Base-by-base conservation (phyloP, 768 basidiomycete species). In the Dendrothele bispora region DNA sequence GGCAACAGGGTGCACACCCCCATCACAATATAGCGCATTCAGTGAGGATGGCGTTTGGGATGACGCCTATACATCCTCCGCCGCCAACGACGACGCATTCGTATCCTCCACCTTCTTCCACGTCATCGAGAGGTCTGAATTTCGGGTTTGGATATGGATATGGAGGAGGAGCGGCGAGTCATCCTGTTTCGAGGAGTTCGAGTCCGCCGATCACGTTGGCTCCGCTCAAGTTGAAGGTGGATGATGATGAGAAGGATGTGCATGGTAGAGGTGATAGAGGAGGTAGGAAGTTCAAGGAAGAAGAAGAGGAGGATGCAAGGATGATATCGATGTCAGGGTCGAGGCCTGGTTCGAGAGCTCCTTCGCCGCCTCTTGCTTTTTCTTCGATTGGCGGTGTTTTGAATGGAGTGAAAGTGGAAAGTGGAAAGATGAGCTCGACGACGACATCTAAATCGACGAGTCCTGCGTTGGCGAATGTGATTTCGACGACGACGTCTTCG, bases 11-110 rank as follows among this genome's bases (percentile, higher is more conserved):
- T 49, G 59, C n/a, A n/a, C n/a, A 66, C 24, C 70, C 69, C 30
- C 79, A 83, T 49, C 77, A 80, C 50, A 83, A 88, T 59, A 78
- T 95, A 29, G 90, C 88, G 4, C 88, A 91, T 59, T 89, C 86
- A 1, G 86, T 95, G 20, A 83, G 89, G 30, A 74, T 85, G 26
- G 93, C 92, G 39, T 97, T 97, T 54, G 91, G 88, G 3, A 95
- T 94, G 89, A 93, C 92, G 5, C 91, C 90, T 0, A 91, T 92
- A 30, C 77, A 78, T 50, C 60, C 53, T 30, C 39, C 27, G 6
- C 46, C 46, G 43, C 41, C 17, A 50, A 54, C 6, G 57, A 53
- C 24, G 53, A 62, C 42, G 37, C 44, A 50, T 56, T 61, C 35
- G 11, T 8, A n/a, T 28, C 7, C 25, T 28, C 42, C 42, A 29